Evolutionary conservation across 2,329 filamentous ascomycete species (phyloP).

Genomic region (Diaporthe sp.): DNA sequence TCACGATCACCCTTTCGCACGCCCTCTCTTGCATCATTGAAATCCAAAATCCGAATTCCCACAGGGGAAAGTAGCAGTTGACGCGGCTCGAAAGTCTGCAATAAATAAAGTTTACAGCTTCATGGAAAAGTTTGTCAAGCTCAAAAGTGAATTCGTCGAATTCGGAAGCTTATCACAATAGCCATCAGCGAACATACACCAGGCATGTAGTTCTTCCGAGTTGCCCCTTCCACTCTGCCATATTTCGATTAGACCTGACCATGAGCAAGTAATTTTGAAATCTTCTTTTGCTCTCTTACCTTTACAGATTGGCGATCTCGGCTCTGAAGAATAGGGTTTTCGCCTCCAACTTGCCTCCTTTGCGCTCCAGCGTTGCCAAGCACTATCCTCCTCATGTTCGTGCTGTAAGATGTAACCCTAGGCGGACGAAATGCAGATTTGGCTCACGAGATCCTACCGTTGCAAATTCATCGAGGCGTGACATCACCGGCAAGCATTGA

Average conservation of each 20-base stretch:
- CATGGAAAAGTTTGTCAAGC: not conserved
- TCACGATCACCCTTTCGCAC: too few relatives aligned
- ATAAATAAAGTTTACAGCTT: too few relatives aligned
- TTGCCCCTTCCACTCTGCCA: not conserved
- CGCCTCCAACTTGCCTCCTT: not conserved
- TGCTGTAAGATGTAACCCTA: slow-evolving; percentile 4
- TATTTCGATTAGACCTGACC: not conserved
- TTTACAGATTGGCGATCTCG: not conserved
- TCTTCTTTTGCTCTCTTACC: not conserved
- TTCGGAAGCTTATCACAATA: not conserved
- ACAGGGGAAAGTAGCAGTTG: not conserved
- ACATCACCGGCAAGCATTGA: slow-evolving; percentile 5
- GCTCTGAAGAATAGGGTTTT: not conserved
- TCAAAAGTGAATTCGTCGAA: not conserved
- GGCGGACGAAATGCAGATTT: not conserved
- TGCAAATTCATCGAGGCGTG: not conserved
- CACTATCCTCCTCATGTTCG: not conserved
- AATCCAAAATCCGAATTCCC: not conserved
- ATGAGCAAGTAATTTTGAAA: not conserved
- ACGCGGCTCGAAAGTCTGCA: not conserved
- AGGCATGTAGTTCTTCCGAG: too few relatives aligned
- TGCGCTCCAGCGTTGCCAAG: slow-evolving; percentile 2
- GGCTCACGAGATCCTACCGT: not conserved
- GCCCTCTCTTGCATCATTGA: not conserved
- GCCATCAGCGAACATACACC: not conserved